Conservation (phyloP, 2,329 filamentous ascomycete genomes). For the Tolypocladium album region DNA sequence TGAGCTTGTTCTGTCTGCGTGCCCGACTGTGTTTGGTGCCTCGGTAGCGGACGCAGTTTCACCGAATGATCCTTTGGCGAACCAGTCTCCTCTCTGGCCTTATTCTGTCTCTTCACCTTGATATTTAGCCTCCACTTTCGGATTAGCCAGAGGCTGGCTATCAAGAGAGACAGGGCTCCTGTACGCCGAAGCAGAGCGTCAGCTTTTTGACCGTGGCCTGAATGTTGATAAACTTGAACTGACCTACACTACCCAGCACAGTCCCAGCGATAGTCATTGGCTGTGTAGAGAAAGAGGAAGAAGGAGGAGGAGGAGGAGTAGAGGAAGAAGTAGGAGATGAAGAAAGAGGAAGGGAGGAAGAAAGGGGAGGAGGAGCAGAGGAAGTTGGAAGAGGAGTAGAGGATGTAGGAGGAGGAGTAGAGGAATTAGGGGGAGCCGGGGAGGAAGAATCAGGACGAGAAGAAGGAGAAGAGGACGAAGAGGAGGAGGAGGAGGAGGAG, state of each 20-base stretch:
- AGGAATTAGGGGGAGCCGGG: not conserved
- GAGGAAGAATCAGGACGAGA: not conserved
- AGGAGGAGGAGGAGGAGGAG: not conserved
- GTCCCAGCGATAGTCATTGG: constrained; percentile 2
- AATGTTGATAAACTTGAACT: not conserved
- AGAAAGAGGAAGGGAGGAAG: not conserved
- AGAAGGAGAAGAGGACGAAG: not conserved
- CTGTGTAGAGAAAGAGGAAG: not conserved
- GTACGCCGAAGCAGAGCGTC: not conserved
- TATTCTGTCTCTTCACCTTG: not conserved
- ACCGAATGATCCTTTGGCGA: not conserved
- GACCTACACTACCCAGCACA: constrained; percentile 7
- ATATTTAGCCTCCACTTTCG: not conserved
- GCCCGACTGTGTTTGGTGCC: not conserved
- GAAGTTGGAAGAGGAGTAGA: not conserved
- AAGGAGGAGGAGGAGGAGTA: not conserved
- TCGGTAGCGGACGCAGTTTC: too few relatives aligned
- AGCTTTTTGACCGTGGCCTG: not conserved
- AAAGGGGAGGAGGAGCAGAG: not conserved
- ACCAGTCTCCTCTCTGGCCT: not conserved
- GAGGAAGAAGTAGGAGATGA: not conserved
- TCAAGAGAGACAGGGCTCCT: constrained; percentile 2
- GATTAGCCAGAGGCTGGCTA: constrained; percentile 2
- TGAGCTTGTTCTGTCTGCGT: not conserved
- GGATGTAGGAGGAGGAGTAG: not conserved